phyloP scores from a whole-genome alignment of 352 stramenopile genomes.

The Hyaloperonospora brassicae region DNA sequence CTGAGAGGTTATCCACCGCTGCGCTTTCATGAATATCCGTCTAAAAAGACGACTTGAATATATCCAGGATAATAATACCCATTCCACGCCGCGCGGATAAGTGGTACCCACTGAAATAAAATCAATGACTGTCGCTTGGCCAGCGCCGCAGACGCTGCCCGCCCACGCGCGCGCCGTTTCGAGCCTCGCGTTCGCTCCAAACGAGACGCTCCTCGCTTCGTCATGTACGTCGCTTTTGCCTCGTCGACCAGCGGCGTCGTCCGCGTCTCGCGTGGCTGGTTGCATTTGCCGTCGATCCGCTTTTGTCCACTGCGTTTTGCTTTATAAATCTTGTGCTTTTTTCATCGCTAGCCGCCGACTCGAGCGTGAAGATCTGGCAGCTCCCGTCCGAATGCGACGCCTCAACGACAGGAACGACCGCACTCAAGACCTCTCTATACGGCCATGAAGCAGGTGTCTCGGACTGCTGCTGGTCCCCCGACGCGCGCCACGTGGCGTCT shows the following conservation, averaged over 20 bases:
- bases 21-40: too few species aligned
- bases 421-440: conserved; percentile 37
- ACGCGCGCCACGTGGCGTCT: conserved; percentile 84
- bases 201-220: conserved; percentile 48
- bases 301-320: background rate
- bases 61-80: too few species aligned
- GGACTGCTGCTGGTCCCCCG: conserved; percentile 87
- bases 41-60: too few species aligned
- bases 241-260: too few species aligned
- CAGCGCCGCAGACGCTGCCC: conserved; percentile 15
- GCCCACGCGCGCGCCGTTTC: conserved; percentile 69
- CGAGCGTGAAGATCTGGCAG: conserved; percentile 70
- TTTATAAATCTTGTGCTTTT: background rate
- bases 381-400: conserved; percentile 12
- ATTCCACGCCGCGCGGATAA: too few species aligned
- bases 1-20: too few species aligned
- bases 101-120: background rate
- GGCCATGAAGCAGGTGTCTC: conserved; percentile 93
- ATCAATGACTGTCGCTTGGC: conserved; percentile 6
- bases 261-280: too few species aligned
- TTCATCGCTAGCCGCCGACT: conserved; percentile 48
- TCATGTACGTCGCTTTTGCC: conserved; percentile 34
- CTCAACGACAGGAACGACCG: conserved; percentile 7
- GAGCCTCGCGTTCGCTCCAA: conserved; percentile 58
- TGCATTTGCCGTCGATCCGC: background rate